phyloP scores from a whole-genome alignment of 495 filamentous ascomycete genomes.

The Pyrenula massariospora region DNA sequence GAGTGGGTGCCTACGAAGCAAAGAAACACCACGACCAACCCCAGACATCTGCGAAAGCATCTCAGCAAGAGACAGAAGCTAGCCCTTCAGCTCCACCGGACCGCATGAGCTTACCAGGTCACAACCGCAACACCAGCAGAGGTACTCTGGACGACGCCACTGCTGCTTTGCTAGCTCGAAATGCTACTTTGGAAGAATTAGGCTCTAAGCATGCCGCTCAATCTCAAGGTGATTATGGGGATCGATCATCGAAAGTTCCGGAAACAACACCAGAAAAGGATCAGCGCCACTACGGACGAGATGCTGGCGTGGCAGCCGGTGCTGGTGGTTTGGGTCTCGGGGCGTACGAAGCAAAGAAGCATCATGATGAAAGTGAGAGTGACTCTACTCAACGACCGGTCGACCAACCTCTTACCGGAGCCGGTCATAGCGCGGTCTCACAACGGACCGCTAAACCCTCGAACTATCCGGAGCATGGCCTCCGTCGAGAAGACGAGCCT shows the following conservation, averaged over 20 bases:
- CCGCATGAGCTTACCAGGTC: not conserved
- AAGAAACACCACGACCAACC: slow-evolving; percentile 4
- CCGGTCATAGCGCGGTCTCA: not conserved
- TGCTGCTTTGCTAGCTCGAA: not conserved
- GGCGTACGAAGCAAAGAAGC: slow-evolving; percentile 6
- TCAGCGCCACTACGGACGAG: slow-evolving; percentile 5
- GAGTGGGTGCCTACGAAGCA: slow-evolving; percentile 4
- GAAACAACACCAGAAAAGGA: slow-evolving; percentile 7
- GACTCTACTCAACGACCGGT: not conserved
- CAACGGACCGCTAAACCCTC: not conserved
- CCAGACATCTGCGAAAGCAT: not conserved
- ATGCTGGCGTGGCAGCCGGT: slow-evolving; percentile 5
- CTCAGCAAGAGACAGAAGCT: not conserved
- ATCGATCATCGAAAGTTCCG: not conserved
- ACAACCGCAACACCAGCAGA: not conserved
- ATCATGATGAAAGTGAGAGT: not conserved
- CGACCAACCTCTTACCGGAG: not conserved
- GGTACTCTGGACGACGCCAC: not conserved
- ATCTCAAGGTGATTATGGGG: no score
- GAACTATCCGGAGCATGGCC: not conserved
- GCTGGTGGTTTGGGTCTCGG: slow-evolving; percentile 1
- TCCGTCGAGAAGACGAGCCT: not conserved
- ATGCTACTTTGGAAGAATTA: slow-evolving; percentile 1
- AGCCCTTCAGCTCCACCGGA: not conserved
- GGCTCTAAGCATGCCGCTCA: not conserved